phyloP scores from a whole-genome alignment of 108 stramenopile genomes.

The Nannochloropsis gaditana region DNA sequence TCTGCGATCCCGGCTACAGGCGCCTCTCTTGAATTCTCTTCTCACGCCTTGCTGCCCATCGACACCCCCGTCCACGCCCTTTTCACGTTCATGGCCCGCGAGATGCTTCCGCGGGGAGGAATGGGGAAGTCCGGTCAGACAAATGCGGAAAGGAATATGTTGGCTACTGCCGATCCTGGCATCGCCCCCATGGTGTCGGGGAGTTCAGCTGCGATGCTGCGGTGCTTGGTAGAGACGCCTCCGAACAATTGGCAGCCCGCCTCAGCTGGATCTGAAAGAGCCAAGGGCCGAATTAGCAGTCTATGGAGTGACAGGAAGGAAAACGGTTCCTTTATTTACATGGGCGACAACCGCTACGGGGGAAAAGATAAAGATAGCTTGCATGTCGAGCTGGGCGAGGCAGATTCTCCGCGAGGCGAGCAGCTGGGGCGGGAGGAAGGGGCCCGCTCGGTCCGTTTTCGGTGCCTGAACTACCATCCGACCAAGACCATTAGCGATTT shows the following conservation, averaged over 20 bases:
- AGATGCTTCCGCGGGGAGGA: background rate
- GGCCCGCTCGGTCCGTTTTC: background rate
- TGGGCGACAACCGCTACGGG: too few relatives aligned
- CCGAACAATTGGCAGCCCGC: background rate
- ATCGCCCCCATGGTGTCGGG: background rate
- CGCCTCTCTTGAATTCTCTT: background rate
- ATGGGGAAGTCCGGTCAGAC: too few relatives aligned
- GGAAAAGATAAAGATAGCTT: too few relatives aligned
- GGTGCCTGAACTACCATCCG: background rate
- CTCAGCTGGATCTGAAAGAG: background rate
- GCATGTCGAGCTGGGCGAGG: too few relatives aligned
- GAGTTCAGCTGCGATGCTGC: background rate
- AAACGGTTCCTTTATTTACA: too few relatives aligned
- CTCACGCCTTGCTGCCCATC: background rate
- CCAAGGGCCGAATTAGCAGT: too few relatives aligned
- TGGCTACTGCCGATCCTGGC: too few relatives aligned
- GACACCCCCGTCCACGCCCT: background rate
- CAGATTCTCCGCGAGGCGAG: too few relatives aligned
- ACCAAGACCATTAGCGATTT: background rate
- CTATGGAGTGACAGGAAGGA: too few relatives aligned
- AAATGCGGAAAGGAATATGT: too few relatives aligned
- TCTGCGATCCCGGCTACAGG: too few relatives aligned
- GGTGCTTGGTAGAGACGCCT: background rate
- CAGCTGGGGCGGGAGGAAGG: too few relatives aligned
- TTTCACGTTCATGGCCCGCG: background rate